Conservation (phyloP, 306 rosid species). For the Cucurbita argyrosperma region DNA sequence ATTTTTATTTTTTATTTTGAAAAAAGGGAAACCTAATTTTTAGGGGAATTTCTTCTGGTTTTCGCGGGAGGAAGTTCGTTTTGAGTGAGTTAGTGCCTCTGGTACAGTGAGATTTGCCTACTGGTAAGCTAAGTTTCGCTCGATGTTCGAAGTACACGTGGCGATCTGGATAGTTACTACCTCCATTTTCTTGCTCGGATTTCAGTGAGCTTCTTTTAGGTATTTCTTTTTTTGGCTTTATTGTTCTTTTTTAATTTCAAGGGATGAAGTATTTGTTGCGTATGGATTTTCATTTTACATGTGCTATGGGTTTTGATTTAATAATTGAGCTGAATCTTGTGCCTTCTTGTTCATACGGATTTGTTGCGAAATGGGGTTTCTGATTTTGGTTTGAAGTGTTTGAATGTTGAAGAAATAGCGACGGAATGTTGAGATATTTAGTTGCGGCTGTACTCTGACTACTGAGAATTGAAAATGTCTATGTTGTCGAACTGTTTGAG, state of each 20-base stretch:
- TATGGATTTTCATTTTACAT: not conserved
- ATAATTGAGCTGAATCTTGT: slow-evolving; percentile 17
- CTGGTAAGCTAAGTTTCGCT: slow-evolving; percentile 39
- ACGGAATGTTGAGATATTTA: not conserved
- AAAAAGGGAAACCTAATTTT: slow-evolving; percentile 9
- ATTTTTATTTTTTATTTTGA: not conserved
- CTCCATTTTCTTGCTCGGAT: slow-evolving; percentile 31
- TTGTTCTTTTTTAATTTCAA: not conserved
- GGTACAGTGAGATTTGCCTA: slow-evolving; percentile 34
- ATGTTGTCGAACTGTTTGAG: not conserved
- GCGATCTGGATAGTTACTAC: slow-evolving; percentile 64
- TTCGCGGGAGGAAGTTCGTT: slow-evolving; percentile 11
- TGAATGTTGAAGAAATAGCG: slow-evolving; percentile 5
- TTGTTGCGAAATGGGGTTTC: slow-evolving; percentile 11
- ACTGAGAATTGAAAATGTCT: slow-evolving; percentile 4
- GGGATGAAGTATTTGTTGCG: not conserved
- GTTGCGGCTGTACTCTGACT: slow-evolving; percentile 4
- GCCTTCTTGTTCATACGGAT: not conserved
- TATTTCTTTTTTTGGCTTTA: not conserved
- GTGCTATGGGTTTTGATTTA: slow-evolving; percentile 15
- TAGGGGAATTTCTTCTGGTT: not conserved
- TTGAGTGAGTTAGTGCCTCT: slow-evolving; percentile 28
- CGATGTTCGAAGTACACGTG: slow-evolving; percentile 53
- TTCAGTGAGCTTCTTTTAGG: slow-evolving; percentile 39
- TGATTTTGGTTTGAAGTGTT: not conserved